Conservation (phyloP, 2,329 filamentous ascomycete genomes). For the Colletotrichum sp. region DNA sequence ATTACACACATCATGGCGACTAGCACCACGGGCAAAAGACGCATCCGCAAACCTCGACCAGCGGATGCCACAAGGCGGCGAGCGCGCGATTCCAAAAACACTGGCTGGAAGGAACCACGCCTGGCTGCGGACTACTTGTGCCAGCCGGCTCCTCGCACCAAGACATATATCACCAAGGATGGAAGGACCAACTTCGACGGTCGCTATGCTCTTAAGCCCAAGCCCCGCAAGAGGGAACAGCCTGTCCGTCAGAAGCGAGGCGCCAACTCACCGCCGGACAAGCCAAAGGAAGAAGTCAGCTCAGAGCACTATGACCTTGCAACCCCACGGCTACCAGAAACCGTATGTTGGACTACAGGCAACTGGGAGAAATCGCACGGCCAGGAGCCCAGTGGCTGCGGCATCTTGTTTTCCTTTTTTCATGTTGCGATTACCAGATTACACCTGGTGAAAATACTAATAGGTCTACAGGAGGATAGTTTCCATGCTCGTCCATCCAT, state of each 20-base stretch:
- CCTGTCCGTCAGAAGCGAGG: background rate
- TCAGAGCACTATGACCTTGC: background rate
- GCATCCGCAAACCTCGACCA: background rate
- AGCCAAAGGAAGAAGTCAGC: background rate
- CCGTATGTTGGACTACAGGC: background rate
- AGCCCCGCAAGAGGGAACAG: background rate
- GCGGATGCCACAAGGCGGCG: background rate
- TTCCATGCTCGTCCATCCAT: slow-evolving; percentile 87
- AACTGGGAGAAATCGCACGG: background rate
- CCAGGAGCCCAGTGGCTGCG: slow-evolving; percentile 6
- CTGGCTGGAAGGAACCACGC: slow-evolving; percentile 12
- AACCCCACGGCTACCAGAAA: background rate
- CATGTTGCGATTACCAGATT: background rate
- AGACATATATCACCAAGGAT: slow-evolving; percentile 2
- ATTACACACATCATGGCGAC: background rate
- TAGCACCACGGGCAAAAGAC: background rate
- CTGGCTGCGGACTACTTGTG: slow-evolving; percentile 5
- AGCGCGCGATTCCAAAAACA: background rate
- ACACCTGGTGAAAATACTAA: background rate
- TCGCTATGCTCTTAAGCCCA: background rate
- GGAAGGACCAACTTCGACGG: slow-evolving; percentile 1
- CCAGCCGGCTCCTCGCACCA: background rate
- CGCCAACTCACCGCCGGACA: background rate
- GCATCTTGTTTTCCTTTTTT: background rate
- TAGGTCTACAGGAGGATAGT: slow-evolving; percentile 74